phyloP scores from a whole-genome alignment of 371 early-diverging fungal genomes.

The Rhizopus delemar region DNA sequence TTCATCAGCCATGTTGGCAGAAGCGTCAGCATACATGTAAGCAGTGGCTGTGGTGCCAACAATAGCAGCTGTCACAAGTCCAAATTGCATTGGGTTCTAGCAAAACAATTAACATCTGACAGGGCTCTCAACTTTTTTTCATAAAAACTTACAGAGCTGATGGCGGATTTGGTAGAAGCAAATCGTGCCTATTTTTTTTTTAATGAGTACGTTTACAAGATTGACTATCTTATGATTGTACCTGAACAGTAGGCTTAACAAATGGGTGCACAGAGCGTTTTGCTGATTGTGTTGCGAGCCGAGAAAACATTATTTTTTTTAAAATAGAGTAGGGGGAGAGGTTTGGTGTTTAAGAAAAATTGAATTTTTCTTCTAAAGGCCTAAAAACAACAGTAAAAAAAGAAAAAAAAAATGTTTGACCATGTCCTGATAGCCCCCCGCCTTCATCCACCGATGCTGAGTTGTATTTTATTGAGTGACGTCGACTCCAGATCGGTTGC shows the following conservation, averaged over 20 bases:
- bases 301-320: constrained; percentile 47
- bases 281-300: constrained; percentile 47
- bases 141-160: constrained; percentile 14
- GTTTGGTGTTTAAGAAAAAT: constrained; percentile 20
- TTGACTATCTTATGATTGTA: constrained; percentile 10
- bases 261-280: constrained; percentile 50
- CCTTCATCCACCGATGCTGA: neutral
- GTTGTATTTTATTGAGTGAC: neutral
- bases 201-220: no score
- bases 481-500: neutral
- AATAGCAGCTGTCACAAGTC: constrained; percentile 59
- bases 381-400: neutral
- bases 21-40: constrained; percentile 56
- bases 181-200: constrained; percentile 45
- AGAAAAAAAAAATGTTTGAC: constrained; percentile 11
- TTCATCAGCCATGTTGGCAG: constrained; percentile 82
- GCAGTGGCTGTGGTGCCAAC: constrained; percentile 60
- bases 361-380: constrained; percentile 5
- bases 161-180: constrained; percentile 46
- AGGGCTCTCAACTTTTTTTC: neutral
- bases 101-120: constrained; percentile 1
- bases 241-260: constrained; percentile 44
- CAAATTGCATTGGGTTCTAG: constrained; percentile 48
- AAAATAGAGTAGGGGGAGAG: constrained; percentile 28
- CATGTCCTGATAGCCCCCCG: constrained; percentile 8